phyloP scores from a whole-genome alignment of 257 asterid genomes.

The Buddleja alternifolia region DNA sequence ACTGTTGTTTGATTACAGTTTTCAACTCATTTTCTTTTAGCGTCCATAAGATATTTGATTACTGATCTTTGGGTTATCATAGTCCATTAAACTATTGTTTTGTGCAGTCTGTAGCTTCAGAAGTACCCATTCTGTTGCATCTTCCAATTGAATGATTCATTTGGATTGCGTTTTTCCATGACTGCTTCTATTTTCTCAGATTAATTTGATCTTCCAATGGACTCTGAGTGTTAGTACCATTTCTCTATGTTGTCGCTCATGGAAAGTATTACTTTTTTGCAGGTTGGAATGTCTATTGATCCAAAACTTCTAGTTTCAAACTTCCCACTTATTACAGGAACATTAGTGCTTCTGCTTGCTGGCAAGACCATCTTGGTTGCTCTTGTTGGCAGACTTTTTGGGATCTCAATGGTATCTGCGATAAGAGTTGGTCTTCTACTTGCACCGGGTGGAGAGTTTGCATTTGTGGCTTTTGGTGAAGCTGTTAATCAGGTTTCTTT shows the following conservation, averaged over 20 bases:
- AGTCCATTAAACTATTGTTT: not conserved
- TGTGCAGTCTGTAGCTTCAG: constrained; percentile 20
- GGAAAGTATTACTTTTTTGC: constrained; percentile 35
- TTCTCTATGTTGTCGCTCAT: constrained; percentile 18
- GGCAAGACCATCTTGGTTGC: constrained; percentile 92
- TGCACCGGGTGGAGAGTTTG: constrained; percentile 99
- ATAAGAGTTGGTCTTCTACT: constrained; percentile 96
- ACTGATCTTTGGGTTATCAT: not conserved
- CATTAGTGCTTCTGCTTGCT: constrained; percentile 79
- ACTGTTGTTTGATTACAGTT: not conserved
- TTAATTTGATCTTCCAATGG: constrained; percentile 9
- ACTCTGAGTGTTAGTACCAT: not conserved
- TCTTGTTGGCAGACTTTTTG: constrained; percentile 82
- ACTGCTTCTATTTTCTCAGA: constrained; percentile 6
- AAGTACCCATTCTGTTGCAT: not conserved
- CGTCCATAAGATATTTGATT: too few species aligned
- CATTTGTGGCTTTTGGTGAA: constrained; percentile 99
- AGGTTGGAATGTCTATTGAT: constrained; percentile 99
- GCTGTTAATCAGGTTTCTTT: constrained; percentile 96
- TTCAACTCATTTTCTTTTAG: not conserved
- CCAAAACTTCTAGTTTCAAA: constrained; percentile 95
- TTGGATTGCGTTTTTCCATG: not conserved
- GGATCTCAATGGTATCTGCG: constrained; percentile 86
- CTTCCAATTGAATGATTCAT: not conserved
- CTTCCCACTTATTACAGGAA: constrained; percentile 85